A percentile compares a stretch with the other conserved stretches of the same genome.
phyloP scores from a whole-genome alignment of 2,329 filamentous ascomycete genomes.

The Ophiosphaerella narmari region DNA sequence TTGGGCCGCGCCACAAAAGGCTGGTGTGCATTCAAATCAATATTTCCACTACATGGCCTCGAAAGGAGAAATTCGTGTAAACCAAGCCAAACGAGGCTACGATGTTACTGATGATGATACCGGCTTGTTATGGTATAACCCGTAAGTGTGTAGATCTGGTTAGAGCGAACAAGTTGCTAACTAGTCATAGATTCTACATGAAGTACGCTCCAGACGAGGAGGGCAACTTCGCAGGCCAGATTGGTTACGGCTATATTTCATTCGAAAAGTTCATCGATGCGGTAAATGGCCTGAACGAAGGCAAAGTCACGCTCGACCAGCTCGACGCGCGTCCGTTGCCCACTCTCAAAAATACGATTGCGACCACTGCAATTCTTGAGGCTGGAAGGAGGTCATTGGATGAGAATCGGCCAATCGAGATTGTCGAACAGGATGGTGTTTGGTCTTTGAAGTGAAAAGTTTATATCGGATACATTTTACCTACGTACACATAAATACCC shows the following conservation, averaged over 20 bases:
- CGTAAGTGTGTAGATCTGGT: conserved; percentile 52
- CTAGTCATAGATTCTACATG: conserved; percentile 75
- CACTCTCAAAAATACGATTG: conserved; percentile 85
- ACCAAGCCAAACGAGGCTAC: conserved; percentile 93
- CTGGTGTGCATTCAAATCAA: conserved; percentile 94
- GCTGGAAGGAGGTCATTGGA: conserved; percentile 84
- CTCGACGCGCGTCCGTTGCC: conserved; percentile 81
- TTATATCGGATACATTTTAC: too few species aligned
- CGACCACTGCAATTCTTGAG: conserved; percentile 88
- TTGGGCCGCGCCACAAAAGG: conserved; percentile 91
- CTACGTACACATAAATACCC: background rate
- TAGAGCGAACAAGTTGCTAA: conserved; percentile 9
- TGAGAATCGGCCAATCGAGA: conserved; percentile 77
- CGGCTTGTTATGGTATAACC: conserved; percentile 83
- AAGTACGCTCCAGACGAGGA: conserved; percentile 92
- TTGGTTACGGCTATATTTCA: conserved; percentile 89
- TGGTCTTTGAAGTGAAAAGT: conserved; percentile 67
- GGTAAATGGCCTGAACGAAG: conserved; percentile 76
- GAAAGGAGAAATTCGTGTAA: conserved; percentile 82
- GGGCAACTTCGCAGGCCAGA: conserved; percentile 90
- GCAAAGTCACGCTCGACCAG: conserved; percentile 71
- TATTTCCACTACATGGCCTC: conserved; percentile 94
- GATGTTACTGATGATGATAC: conserved; percentile 84
- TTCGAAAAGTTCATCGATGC: conserved; percentile 97
- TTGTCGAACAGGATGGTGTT: conserved; percentile 65